Evolutionary conservation across 352 stramenopile species (phyloP).

Genomic region (Globisporangium nagaii): DNA sequence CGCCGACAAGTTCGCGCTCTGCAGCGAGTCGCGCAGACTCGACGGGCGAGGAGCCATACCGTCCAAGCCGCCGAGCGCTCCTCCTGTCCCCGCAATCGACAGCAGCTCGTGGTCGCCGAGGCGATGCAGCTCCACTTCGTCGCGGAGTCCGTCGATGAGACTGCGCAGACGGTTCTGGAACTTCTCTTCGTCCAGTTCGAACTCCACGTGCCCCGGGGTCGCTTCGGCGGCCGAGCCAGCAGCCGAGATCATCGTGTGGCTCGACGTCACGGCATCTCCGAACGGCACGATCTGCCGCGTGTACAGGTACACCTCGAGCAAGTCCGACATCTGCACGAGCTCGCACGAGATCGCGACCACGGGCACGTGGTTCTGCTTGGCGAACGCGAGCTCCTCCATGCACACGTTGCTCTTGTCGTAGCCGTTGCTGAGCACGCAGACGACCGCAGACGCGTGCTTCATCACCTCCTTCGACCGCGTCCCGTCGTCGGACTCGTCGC

Average conservation of each 20-base stretch:
- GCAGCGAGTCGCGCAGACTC: constrained; percentile 10
- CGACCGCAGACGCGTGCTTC: constrained; percentile 55
- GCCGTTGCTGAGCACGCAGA: constrained; percentile 63
- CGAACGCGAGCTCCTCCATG: constrained; percentile 74
- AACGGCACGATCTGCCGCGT: constrained; percentile 81
- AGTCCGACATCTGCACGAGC: constrained; percentile 48
- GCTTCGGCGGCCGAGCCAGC: constrained; percentile 13
- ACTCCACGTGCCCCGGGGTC: constrained; percentile 26
- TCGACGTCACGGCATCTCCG: constrained; percentile 42
- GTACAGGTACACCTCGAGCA: constrained; percentile 74
- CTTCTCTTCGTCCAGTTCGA: constrained; percentile 58
- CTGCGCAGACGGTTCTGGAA: constrained; percentile 59
- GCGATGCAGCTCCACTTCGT: constrained; percentile 70
- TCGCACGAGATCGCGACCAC: constrained; percentile 74
- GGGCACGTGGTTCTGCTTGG: constrained; percentile 61
- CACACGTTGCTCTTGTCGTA: constrained; percentile 63
- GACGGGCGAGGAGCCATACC: constrained; percentile 6
- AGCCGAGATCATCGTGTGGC: constrained; percentile 21
- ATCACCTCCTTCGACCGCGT: constrained; percentile 47
- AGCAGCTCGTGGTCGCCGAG: constrained; percentile 22
- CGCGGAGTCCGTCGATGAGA: constrained; percentile 65
- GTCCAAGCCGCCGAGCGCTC: constrained; percentile 12
- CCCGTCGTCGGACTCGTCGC: constrained; percentile 34
- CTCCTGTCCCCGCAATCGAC: constrained; percentile 13
- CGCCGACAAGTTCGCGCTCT: constrained; percentile 6